phyloP scores from a whole-genome alignment of 352 stramenopile species.

The Blastocystis sp. region DNA sequence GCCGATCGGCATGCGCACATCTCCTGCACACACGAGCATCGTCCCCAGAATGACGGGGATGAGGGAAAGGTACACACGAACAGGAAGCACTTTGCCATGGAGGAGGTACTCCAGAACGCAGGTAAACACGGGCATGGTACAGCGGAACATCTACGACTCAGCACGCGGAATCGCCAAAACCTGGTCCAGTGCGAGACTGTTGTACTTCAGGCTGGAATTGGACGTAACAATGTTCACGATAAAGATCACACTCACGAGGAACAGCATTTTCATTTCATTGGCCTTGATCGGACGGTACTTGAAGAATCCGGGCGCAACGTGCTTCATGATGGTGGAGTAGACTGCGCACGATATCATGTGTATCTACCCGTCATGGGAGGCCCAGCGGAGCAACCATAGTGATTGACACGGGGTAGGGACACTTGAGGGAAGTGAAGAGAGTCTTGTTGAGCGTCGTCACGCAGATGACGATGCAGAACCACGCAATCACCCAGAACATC shows the following conservation, averaged over 20 bases:
- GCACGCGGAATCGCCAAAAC: not conserved
- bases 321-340: slow-evolving; percentile 69
- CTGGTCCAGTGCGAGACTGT: slow-evolving; percentile 65
- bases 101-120: slow-evolving; percentile 62
- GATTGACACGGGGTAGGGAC: slow-evolving; percentile 64
- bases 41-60: slow-evolving; percentile 69
- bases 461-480: slow-evolving; percentile 62
- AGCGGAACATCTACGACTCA: slow-evolving; percentile 58
- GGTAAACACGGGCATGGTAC: slow-evolving; percentile 63
- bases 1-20: slow-evolving; percentile 24
- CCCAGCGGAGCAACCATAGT: slow-evolving; percentile 29
- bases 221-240: slow-evolving; percentile 66
- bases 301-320: slow-evolving; percentile 11
- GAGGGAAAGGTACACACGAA: slow-evolving; percentile 61
- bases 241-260: slow-evolving; percentile 65
- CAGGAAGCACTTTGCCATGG: slow-evolving; percentile 29
- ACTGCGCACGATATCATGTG: slow-evolving; percentile 66
- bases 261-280: slow-evolving; percentile 46
- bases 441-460: slow-evolving; percentile 68
- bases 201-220: slow-evolving; percentile 60
- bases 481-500: slow-evolving; percentile 65
- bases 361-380: not conserved
- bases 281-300: slow-evolving; percentile 37
- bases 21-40: slow-evolving; percentile 63
- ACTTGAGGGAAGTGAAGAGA: slow-evolving; percentile 48